phyloP scores from a whole-genome alignment of 129 eudicot species.

The Chrysanthemum makinoi region DNA sequence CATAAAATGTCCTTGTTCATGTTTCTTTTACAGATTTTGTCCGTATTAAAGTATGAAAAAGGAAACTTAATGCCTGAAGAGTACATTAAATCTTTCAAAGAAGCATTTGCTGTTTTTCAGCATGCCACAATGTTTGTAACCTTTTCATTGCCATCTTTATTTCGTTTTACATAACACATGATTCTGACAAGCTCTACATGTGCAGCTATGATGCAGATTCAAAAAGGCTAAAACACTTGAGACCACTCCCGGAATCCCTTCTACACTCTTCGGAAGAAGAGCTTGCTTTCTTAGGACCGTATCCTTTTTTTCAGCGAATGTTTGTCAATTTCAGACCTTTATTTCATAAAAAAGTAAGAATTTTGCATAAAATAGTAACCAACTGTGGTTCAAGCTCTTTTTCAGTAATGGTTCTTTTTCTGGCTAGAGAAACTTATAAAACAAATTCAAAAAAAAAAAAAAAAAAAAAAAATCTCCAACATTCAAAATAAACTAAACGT shows the following conservation, averaged over 20 bases:
- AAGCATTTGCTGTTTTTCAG: slow-evolving; percentile 74
- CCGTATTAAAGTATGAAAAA: slow-evolving; percentile 64
- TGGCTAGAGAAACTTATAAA: too few species aligned
- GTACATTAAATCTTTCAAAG: slow-evolving; percentile 53
- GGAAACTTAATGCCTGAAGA: slow-evolving; percentile 71
- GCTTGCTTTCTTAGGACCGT: slow-evolving; percentile 79
- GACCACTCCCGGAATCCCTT: slow-evolving; percentile 53
- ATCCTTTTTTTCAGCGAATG: slow-evolving; percentile 39
- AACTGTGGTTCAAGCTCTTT: too few species aligned
- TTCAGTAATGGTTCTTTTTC: too few species aligned
- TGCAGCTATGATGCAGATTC: slow-evolving; percentile 65
- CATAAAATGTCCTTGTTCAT: not conserved
- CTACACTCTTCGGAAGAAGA: slow-evolving; percentile 38
- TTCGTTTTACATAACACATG: not conserved
- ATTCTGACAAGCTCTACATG: not conserved
- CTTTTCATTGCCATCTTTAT: slow-evolving; percentile 2
- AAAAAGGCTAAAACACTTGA: slow-evolving; percentile 59
- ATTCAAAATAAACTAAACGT: too few species aligned
- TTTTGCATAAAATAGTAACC: too few species aligned
- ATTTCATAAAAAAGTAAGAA: too few species aligned
- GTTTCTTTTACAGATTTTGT: slow-evolving; percentile 49
- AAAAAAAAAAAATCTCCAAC: too few species aligned
- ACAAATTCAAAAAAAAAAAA: too few species aligned
- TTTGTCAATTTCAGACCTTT: not conserved
- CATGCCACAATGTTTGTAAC: slow-evolving; percentile 73